Evolutionary conservation across 208 protist species (phyloP), one percentile per base, ranked within the genome.

Genomic region (Leishmania martiniquensis): DNA sequence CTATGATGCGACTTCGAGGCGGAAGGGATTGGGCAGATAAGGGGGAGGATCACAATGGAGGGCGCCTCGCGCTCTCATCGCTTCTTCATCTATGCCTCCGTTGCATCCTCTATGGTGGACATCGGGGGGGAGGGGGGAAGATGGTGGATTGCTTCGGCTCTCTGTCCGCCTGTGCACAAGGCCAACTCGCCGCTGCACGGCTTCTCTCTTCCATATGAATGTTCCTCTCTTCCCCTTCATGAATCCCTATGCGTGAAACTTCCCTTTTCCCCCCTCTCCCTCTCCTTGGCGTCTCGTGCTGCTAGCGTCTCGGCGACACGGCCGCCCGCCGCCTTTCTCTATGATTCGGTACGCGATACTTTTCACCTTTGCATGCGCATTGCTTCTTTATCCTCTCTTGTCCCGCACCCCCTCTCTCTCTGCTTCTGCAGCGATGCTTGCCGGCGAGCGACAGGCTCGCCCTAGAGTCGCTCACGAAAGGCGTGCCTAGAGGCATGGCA

Each of bases 231-330:
- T 37, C 34, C 0, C 47, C 9, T 66, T 5, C 10, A 29, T 66
- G 34, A 7, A 20, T 62, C 10, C 25, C 6, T 20, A 62, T 32
- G 20, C 29, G 17, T 44, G 7, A 39, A 29, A 13, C 59, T 65
- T 12, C 34, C 32, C 45, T 63, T 12, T 76, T 69, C 44, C 62
- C 71, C 70, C 34, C 55, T 74, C 68, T 20, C 22, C 45, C 71
- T 45, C 2, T 51, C 39, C 45, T 65, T 17, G 25, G 17, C 17
- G 20, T 70, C n/a, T n/a, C n/a, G n/a, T n/a, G n/a, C n/a, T 12
- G n/a, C 1, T 66, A n/a, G 10, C 17, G 32, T 4, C 12, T 66
- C 60, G 42, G 12, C 5, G 60, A 42, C 60, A 20, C 34, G 0
- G 34, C 4, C 17, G 34, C 34, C 25, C 60, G 3, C 32, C 37